A percentile compares a stretch with the other conserved stretches of the same genome.
These are phyloP conservation scores for Drechslera avenae DNA, from an alignment of 2,329 filamentous ascomycete species.

Conservation along the genomic window DNA sequence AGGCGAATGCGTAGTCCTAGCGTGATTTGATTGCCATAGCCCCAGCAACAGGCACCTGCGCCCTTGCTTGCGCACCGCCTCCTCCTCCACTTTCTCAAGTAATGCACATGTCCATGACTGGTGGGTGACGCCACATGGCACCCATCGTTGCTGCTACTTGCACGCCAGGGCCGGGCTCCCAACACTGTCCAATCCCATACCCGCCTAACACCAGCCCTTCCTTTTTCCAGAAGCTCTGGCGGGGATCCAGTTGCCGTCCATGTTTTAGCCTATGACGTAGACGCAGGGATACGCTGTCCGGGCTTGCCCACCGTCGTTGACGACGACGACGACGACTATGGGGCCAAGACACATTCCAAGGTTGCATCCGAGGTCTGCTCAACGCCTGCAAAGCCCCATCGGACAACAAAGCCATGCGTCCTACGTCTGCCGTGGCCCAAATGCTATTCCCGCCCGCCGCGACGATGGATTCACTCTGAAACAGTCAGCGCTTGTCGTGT, in stretches of 20 bases:
- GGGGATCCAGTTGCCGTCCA: background rate
- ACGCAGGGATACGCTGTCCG: no score
- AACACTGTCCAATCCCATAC: background rate
- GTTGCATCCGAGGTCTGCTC: background rate
- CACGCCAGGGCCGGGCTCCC: no score
- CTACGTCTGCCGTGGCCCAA: background rate
- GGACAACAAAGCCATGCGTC: background rate
- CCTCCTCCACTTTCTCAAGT: conserved; percentile 29
- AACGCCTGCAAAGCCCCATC: background rate
- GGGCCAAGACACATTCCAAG: background rate
- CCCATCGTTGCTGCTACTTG: conserved; percentile 1
- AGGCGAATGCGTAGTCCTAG: conserved; percentile 16
- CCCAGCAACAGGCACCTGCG: conserved; percentile 14
- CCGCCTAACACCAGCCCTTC: conserved; percentile 5
- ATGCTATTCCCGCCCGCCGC: conserved; percentile 3
- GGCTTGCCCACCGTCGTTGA: no score
- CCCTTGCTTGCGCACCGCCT: conserved; percentile 28
- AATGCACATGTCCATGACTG: conserved; percentile 23
- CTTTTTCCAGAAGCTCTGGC: conserved; percentile 5
- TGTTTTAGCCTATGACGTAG: conserved; percentile 1
- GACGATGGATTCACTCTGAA: conserved; percentile 1
- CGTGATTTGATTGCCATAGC: conserved; percentile 11
- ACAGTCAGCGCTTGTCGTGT: conserved; percentile 2
- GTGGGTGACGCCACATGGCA: conserved; percentile 32
- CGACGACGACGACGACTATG: background rate